Percentiles rank a stretch among this genome's conserved stretches.
These are phyloP conservation scores for Aureobasidium sp. DNA, from an alignment of 2,329 filamentous ascomycete genomes.

Conservation along the genomic window DNA sequence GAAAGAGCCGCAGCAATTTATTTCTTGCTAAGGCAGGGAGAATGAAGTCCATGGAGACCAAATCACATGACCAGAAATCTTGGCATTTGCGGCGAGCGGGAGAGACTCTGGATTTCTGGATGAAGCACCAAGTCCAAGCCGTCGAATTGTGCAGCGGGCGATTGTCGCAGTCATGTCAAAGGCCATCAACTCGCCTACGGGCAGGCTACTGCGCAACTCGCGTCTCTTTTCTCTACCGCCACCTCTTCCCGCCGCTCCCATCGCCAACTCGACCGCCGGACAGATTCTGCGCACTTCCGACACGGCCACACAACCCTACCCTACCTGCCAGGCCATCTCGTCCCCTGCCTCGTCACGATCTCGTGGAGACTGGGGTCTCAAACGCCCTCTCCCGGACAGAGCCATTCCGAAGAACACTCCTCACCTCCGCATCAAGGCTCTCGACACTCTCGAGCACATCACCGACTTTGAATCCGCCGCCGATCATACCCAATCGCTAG, in stretches of 20 bases:
- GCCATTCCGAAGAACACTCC: slow-evolving; percentile 66
- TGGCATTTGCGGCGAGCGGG: slow-evolving; percentile 11
- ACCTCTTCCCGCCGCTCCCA: slow-evolving; percentile 57
- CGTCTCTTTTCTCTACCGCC: slow-evolving; percentile 83
- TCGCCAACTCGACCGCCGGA: slow-evolving; percentile 39
- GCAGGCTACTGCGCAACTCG: slow-evolving; percentile 71
- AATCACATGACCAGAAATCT: slow-evolving; percentile 1
- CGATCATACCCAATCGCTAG: slow-evolving; percentile 71
- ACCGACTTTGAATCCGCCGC: slow-evolving; percentile 81
- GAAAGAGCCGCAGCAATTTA: too few species aligned
- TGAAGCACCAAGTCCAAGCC: neutral
- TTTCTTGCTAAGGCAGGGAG: neutral
- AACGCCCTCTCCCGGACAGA: slow-evolving; percentile 71
- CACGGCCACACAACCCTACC: slow-evolving; percentile 67
- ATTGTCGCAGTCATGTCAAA: slow-evolving; percentile 27
- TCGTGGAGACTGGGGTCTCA: slow-evolving; percentile 87
- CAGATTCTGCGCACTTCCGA: slow-evolving; percentile 50
- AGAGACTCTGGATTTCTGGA: neutral
- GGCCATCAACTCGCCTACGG: slow-evolving; percentile 48
- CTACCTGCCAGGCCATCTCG: slow-evolving; percentile 75
- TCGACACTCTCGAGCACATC: slow-evolving; percentile 81
- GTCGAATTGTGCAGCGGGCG: neutral
- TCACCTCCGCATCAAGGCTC: slow-evolving; percentile 64
- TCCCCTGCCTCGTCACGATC: slow-evolving; percentile 65
- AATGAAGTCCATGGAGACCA: neutral